These are phyloP conservation scores for Onygena corvina DNA, from an alignment of 2,329 filamentous ascomycete genomes.

Conservation along the genomic window DNA sequence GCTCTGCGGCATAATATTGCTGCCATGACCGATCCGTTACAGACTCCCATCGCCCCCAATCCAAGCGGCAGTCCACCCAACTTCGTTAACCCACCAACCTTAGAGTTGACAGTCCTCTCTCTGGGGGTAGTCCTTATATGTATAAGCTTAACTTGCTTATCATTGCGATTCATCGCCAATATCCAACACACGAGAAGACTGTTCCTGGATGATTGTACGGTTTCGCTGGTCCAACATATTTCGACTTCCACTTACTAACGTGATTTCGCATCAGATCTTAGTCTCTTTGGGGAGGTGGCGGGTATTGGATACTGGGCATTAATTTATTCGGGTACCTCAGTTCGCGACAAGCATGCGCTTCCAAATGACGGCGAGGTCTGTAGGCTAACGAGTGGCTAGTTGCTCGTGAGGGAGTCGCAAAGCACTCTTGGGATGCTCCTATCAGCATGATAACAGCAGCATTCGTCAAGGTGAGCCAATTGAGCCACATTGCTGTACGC, in stretches of 20 bases:
- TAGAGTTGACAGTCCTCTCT: neutral
- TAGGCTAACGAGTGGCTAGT: neutral
- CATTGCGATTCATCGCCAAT: neutral
- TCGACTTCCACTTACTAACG: neutral
- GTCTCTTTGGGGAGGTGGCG: neutral
- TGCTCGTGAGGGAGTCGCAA: neutral
- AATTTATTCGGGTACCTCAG: neutral
- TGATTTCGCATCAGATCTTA: neutral
- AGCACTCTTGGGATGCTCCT: neutral
- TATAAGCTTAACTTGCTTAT: neutral
- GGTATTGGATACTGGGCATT: slow-evolving; percentile 1
- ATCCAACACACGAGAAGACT: neutral
- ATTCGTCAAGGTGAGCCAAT: neutral
- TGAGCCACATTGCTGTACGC: neutral
- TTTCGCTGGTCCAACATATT: neutral
- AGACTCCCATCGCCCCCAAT: slow-evolving; percentile 4
- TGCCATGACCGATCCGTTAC: slow-evolving; percentile 1
- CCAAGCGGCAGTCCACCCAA: slow-evolving; percentile 1
- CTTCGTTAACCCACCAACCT: neutral
- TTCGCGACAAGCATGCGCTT: neutral
- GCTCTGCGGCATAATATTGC: neutral
- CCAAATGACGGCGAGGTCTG: neutral
- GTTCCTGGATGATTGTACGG: slow-evolving; percentile 3
- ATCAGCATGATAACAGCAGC: neutral
- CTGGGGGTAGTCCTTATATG: neutral